phyloP scores from a whole-genome alignment of 805 yeast species.

The Monosporozyma aquatica region DNA sequence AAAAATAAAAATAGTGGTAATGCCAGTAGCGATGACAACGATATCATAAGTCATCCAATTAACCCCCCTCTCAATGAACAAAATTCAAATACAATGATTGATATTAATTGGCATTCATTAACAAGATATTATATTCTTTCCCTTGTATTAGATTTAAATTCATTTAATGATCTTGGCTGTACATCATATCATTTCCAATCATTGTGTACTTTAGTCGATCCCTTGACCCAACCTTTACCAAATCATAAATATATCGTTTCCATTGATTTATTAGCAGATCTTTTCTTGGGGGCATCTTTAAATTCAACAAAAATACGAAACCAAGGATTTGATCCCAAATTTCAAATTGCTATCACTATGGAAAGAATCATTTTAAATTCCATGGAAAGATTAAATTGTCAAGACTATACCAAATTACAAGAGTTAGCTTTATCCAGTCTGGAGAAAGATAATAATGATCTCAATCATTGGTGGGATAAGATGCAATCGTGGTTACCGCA shows the following conservation, averaged over 20 bases:
- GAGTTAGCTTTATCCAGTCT: background rate
- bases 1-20: no score
- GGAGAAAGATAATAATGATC: constrained; percentile 2
- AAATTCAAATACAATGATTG: constrained; percentile 1
- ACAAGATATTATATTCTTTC: constrained; percentile 19
- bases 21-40: no score
- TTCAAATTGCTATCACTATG: constrained; percentile 23
- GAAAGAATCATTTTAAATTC: constrained; percentile 21
- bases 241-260: constrained; percentile 45
- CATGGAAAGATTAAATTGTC: constrained; percentile 19
- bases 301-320: background rate
- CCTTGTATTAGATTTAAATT: constrained; percentile 10
- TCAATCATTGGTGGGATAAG: constrained; percentile 24
- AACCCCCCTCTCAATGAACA: background rate
- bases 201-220: constrained; percentile 42
- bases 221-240: constrained; percentile 62
- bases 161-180: background rate
- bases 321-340: constrained; percentile 18
- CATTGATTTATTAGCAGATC: constrained; percentile 44
- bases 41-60: background rate
- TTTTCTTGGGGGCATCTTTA: no score
- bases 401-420: constrained; percentile 18
- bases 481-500: constrained; percentile 32
- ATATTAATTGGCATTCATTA: constrained; percentile 11
- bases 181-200: constrained; percentile 17